Evolutionary conservation across 2,329 filamentous ascomycete genomes (phyloP).

Genomic region (Fulvia fulva): DNA sequence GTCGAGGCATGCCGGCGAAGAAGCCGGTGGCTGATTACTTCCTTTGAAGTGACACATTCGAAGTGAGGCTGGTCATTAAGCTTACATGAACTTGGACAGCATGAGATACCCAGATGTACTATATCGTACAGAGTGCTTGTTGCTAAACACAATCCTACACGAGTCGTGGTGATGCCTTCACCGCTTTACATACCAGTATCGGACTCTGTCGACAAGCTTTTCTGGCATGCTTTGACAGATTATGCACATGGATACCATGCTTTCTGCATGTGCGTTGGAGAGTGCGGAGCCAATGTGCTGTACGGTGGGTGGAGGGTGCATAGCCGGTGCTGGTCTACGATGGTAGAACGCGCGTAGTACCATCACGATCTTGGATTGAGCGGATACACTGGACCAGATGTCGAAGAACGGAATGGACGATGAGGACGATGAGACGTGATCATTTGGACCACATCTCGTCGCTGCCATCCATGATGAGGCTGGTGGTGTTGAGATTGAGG

Average conservation of each 20-base stretch:
- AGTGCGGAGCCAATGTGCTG: background rate
- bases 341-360: background rate
- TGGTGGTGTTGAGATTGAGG: background rate
- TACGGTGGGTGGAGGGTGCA: too few relatives aligned
- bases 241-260: background rate
- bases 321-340: too few relatives aligned
- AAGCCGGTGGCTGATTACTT: constrained; percentile 98
- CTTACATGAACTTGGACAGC: background rate
- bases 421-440: too few relatives aligned
- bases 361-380: too few relatives aligned
- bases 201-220: background rate
- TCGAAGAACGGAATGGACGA: too few relatives aligned
- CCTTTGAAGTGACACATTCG: constrained; percentile 47
- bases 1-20: constrained; percentile 95
- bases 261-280: background rate
- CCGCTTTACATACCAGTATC: background rate
- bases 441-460: too few relatives aligned
- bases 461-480: too few relatives aligned
- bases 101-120: constrained; percentile 18
- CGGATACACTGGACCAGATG: too few relatives aligned
- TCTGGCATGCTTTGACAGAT: background rate
- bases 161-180: background rate
- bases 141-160: too few relatives aligned
- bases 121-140: constrained; percentile 1
- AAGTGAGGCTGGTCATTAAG: too few relatives aligned